Percentiles rank a stretch among this genome's conserved stretches.
These are phyloP conservation scores for Mucor ambiguus DNA, from an alignment of 371 early-diverging fungal species.

Conservation along the genomic window DNA sequence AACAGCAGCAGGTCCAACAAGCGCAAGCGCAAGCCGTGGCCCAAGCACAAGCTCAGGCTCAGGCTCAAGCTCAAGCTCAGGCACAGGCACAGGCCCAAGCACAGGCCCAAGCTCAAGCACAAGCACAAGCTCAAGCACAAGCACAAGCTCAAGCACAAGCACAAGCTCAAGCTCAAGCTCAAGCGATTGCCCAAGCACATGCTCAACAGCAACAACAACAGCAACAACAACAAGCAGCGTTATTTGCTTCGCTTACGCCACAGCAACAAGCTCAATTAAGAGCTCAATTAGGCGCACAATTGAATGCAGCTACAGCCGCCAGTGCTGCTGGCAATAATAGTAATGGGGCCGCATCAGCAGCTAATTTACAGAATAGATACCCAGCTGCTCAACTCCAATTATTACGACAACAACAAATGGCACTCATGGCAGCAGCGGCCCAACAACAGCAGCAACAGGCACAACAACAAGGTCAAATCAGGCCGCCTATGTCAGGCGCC, in stretches of 20 bases:
- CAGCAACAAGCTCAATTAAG: slow-evolving; percentile 18
- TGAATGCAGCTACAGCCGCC: slow-evolving; percentile 6
- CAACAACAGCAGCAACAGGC: slow-evolving; percentile 21
- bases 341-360: slow-evolving; percentile 6
- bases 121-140: slow-evolving; percentile 17
- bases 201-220: slow-evolving; percentile 26
- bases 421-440: slow-evolving; percentile 35
- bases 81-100: slow-evolving; percentile 34
- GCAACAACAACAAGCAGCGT: slow-evolving; percentile 12
- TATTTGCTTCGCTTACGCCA: slow-evolving; percentile 10
- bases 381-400: slow-evolving; percentile 54
- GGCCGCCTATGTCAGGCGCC: slow-evolving; percentile 31
- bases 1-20: slow-evolving; percentile 4
- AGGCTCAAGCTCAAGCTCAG: slow-evolving; percentile 33
- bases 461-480: slow-evolving; percentile 20
- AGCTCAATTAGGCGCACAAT: slow-evolving; percentile 21
- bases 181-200: slow-evolving; percentile 14
- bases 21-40: neutral
- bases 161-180: neutral
- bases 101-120: slow-evolving; percentile 7
- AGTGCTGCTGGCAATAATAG: slow-evolving; percentile 20
- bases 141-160: slow-evolving; percentile 23
- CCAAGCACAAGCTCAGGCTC: slow-evolving; percentile 14
- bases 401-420: slow-evolving; percentile 49
- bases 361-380: slow-evolving; percentile 37